Evolutionary conservation across 2,329 filamentous ascomycete genomes (phyloP), one percentile per base, ranked within the genome.

Genomic region (Lasiodiplodia sp.): DNA sequence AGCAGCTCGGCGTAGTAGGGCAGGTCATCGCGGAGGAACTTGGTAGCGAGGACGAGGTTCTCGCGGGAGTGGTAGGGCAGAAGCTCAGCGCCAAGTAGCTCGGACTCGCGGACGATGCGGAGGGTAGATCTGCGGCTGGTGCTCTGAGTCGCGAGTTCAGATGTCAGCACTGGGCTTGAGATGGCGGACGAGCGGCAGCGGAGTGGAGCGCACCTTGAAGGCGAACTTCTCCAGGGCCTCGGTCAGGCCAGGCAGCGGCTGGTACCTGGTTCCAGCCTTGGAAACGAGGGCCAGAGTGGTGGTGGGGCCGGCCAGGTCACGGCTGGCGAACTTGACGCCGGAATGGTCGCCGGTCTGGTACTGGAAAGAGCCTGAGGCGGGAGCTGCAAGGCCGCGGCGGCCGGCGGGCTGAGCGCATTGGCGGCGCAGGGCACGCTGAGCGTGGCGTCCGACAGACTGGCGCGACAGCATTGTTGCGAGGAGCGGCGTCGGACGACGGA

Each of bases 1-100:
- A 99, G 88, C 73, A 99, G 87, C 86, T 99, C 96, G 77, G 94
- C 89, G 82, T 97, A 99, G 88, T 98, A 99, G 74, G 96, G 96
- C 74, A 99, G 89, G 81, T 99, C 94, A 80, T 96, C 90, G 80
- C 93, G 90, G 74, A 99, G 89, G 87, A 99, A 99, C 85, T 92
- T 97, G 80, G 96, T 93, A 82, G 95, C 91, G 77, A 99, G 85
- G 70, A 99, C 89, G 72, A 99, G 85, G 79, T 94, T 94, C 86
- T 99, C 96, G 79, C 95, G 92, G 76, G 93, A 94, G 85, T 97
- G 94, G 82, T 92, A 93, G 73, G 95, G 87, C 75, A 85, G 87
- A 84, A 98, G 89, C 88, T 95, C 90, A 77, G 93, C 93, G 80
- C 96, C 96, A 73, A 99, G 89, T 71, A 99, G 91, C 85, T 99